Base-by-base conservation (phyloP, 495 filamentous ascomycete species). In the Aspergillus steynii region DNA sequence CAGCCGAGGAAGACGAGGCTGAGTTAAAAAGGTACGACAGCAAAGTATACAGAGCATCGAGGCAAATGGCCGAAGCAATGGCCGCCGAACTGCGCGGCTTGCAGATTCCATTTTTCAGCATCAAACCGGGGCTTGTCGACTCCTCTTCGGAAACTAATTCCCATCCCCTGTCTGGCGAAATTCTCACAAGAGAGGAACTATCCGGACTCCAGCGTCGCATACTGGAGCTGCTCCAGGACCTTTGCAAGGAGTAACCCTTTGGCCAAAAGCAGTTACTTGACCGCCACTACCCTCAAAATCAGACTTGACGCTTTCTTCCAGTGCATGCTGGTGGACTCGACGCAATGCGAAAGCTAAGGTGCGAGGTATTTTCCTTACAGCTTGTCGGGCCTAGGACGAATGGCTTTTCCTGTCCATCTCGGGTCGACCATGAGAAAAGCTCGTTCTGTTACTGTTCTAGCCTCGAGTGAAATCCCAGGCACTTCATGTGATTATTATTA, bases 31-130 rank as follows among this genome's bases (percentile, higher is more conserved):
- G 71, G 10, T 90, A 85, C 65, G 86, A 89, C 64, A 63, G 68
- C 28, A 89, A 89, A 61, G 83, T 90, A 45, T 80, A 88, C 62
- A 77, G 68, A 48, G 87, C 87, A 25, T 82, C 80, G 42, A 69
- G 62, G 20, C 73, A 85, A 27, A 88, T 92, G 87, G 79, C 81
- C 1, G 72, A 77, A 8, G 81, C 84, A 5, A 83, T 87, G 68
- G 72, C 68, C 7, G 59, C 68, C 12, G 86, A 88, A 65, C 69
- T 92, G 28, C 77, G 79, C 42, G 75, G 64, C 7, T 66, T 89
- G 56, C 81, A 82, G 4, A 84, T 91, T 37, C 89, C 89, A 0
- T 90, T 91, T 67, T 92, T 91, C 68, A 80, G 77, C 45, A 74
- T 81, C 9, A 74, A 72, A 48, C 62, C 66, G 29, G 32, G 9